Evolutionary conservation across 305 asterid genomes (phyloP).

Genomic region (Solanum chacoense): DNA sequence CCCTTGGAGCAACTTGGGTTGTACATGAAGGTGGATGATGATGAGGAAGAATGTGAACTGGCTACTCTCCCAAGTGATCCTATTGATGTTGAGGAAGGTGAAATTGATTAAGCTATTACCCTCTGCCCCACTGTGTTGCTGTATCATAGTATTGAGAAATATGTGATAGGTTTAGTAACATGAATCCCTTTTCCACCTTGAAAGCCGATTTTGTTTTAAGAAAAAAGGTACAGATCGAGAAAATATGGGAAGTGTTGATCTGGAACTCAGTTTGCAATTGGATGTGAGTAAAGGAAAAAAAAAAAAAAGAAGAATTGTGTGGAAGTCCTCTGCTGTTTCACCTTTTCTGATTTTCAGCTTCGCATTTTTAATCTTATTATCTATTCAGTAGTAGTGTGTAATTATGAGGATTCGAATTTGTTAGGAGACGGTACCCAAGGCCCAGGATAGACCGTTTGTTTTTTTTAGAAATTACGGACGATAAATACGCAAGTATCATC

Average conservation of each 20-base stretch:
- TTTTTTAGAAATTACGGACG: not conserved
- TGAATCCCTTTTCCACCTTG: not conserved
- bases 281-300: not conserved
- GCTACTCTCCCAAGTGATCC: slow-evolving; percentile 3
- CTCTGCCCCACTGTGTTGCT: not conserved
- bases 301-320: not conserved
- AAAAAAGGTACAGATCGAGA: not conserved
- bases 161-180: not conserved
- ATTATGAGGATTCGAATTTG: not conserved
- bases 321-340: not conserved
- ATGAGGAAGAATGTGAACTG: slow-evolving; percentile 63
- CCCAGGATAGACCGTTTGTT: not conserved
- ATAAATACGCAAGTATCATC: not conserved
- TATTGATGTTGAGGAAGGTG: slow-evolving; percentile 72
- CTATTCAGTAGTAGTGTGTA: not conserved
- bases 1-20: slow-evolving; percentile 86
- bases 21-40: slow-evolving; percentile 84
- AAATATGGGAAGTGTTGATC: not conserved
- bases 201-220: not conserved
- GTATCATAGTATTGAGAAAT: not conserved
- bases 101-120: slow-evolving; percentile 36
- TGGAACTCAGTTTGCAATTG: not conserved
- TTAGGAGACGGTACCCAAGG: not conserved
- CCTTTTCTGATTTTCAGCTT: not conserved
- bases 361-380: not conserved